Evolutionary conservation across 2,329 filamentous ascomycete species (phyloP), one percentile per base, ranked within the genome.

Genomic region (Diplodia corticola): DNA sequence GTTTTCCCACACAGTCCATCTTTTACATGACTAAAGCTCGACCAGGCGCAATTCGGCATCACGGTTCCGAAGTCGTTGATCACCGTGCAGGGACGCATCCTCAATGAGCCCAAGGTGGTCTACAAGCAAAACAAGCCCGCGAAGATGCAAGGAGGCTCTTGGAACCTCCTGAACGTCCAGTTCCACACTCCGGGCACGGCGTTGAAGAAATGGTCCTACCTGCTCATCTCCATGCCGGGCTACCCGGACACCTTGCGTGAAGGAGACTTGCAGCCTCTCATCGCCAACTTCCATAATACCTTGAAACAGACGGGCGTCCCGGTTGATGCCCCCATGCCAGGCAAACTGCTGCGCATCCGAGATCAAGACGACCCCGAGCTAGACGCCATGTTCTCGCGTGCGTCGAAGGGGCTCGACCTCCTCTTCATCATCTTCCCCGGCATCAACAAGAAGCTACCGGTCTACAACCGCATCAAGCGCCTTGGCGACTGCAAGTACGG

Each of bases 61-160:
- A 77, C 78, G 1, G 83, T 93, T 3, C 82, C 80, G 6, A 83
- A 84, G 13, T 76, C 81, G 1, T 82, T 97, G 37, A 80, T 96
- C 37, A 90, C 90, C 0, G 90, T 97, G 0, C 81, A 82, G 0
- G 93, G 87, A 1, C 88, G 93, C 5, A 84, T 94, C 48, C 82
- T 96, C 0, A 49, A 71, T 0, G 73, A 86, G 0, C 92, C 92
- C 0, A 71, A 69, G 0, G 78, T 96, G 30, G 74, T 79, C 1
- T 97, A 96, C 72, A 68, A 74, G 66, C 68, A 49, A 17, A 69
- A 64, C 17, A 73, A 69, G 6, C 66, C 70, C 60, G 67, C 83
- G 5, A 73, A 60, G 0, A 78, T 84, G 0, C 68, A 65, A 1
- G 77, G 79, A n/a, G 91, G 89, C 0, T 82, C 83, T 0, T 95